A percentile compares a stretch with the other conserved stretches of the same genome.
Conservation (phyloP, 2,329 filamentous ascomycete genomes). For the Colletotrichum plurivorum region DNA sequence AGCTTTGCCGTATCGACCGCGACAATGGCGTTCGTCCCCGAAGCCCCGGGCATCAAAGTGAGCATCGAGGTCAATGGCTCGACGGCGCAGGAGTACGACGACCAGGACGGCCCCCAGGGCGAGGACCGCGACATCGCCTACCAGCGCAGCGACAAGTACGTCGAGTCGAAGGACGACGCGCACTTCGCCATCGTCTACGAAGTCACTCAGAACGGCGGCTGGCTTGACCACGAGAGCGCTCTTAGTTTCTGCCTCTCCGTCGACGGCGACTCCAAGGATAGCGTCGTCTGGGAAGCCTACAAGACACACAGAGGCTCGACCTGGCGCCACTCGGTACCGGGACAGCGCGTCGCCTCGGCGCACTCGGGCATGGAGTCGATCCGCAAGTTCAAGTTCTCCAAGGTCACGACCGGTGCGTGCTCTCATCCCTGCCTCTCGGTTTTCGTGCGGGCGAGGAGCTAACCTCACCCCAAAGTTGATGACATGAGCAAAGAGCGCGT, state of each 20-base stretch:
- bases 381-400: slow-evolving; percentile 42
- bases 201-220: slow-evolving; percentile 32
- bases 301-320: neutral
- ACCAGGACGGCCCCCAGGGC: slow-evolving; percentile 30
- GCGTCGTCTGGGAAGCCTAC: slow-evolving; percentile 13
- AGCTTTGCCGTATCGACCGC: neutral
- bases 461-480: slow-evolving; percentile 33
- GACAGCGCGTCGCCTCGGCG: neutral
- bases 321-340: slow-evolving; percentile 13
- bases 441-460: slow-evolving; percentile 2
- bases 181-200: slow-evolving; percentile 40
- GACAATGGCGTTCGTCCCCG: slow-evolving; percentile 45
- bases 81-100: slow-evolving; percentile 42
- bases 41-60: slow-evolving; percentile 44
- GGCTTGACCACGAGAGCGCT: slow-evolving; percentile 27
- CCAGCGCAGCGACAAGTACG: slow-evolving; percentile 31
- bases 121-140: slow-evolving; percentile 4
- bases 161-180: slow-evolving; percentile 43
- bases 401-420: slow-evolving; percentile 39
- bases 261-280: slow-evolving; percentile 39
- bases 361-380: slow-evolving; percentile 9
- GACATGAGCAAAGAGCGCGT: slow-evolving; percentile 27
- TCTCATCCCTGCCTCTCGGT: no score
- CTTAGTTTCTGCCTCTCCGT: slow-evolving; percentile 40
- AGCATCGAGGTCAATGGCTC: slow-evolving; percentile 43